phyloP scores from a whole-genome alignment of 1,284 basidiomycete genomes.

The Irpex sp. region DNA sequence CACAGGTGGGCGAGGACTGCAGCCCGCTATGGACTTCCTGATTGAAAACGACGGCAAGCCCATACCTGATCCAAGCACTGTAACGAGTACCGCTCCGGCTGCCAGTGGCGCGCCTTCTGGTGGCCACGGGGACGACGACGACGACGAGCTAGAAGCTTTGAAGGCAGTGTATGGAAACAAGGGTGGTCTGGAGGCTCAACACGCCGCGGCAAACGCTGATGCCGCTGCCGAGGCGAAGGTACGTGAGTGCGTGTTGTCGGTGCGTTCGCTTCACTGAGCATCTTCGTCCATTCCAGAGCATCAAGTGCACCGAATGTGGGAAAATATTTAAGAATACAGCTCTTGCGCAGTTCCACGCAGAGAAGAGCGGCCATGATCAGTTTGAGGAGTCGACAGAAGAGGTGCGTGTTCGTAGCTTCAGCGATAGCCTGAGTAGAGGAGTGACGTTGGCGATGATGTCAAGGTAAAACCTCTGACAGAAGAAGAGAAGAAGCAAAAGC shows the following conservation, averaged over 20 bases:
- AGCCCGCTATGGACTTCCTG: constrained; percentile 88
- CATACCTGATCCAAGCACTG: constrained; percentile 57
- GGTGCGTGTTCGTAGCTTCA: constrained; percentile 38
- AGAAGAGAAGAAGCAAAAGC: constrained; percentile 85
- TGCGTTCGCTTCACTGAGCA: neutral
- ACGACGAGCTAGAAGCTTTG: constrained; percentile 67
- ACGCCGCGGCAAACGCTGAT: constrained; percentile 35
- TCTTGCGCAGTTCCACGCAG: constrained; percentile 91
- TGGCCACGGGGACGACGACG: constrained; percentile 50
- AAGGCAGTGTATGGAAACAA: constrained; percentile 42
- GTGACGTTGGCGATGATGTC: neutral
- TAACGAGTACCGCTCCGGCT: constrained; percentile 27
- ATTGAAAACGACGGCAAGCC: constrained; percentile 74
- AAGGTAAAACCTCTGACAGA: constrained; percentile 92
- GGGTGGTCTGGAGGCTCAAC: constrained; percentile 21
- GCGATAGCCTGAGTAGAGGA: neutral
- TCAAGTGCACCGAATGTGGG: constrained; percentile 78
- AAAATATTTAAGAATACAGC: constrained; percentile 89
- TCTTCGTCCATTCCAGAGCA: constrained; percentile 45
- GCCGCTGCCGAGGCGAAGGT: constrained; percentile 55
- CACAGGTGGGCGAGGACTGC: constrained; percentile 74
- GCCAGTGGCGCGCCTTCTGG: constrained; percentile 12
- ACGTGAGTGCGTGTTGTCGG: constrained; percentile 28
- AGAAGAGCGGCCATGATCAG: constrained; percentile 91
- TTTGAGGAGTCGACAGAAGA: constrained; percentile 97